A percentile compares a stretch with the other conserved stretches of the same genome.
Conservation (phyloP, 2,329 filamentous ascomycete genomes). For the Diaporthe destruens region DNA sequence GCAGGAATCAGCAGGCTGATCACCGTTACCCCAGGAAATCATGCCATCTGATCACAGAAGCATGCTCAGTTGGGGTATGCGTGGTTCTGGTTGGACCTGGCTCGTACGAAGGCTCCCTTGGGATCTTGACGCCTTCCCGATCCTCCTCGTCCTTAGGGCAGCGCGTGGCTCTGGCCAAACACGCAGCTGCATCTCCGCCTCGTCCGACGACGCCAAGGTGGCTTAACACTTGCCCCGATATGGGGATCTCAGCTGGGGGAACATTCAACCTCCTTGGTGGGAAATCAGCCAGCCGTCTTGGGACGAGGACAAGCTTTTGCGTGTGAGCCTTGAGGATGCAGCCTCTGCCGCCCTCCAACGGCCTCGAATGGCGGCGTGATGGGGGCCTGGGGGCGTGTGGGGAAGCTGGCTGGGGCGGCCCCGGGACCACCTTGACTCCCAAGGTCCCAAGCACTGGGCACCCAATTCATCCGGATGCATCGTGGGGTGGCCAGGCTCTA, state of each 20-base stretch:
- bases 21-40: conserved; percentile 8
- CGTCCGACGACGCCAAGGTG: conserved; percentile 21
- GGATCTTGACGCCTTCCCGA: background rate
- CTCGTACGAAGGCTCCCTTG: background rate
- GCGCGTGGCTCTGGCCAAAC: conserved; percentile 18
- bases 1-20: conserved; percentile 30
- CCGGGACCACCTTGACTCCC: conserved; percentile 8
- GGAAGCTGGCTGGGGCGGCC: conserved; percentile 20
- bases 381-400: conserved; percentile 7
- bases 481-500: conserved; percentile 19
- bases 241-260: conserved; percentile 15
- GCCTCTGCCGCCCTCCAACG: conserved; percentile 13
- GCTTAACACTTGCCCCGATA: conserved; percentile 22
- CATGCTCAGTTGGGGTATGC: conserved; percentile 14
- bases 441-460: conserved; percentile 19
- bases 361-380: conserved; percentile 17
- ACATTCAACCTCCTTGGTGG: conserved; percentile 29
- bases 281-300: conserved; percentile 31
- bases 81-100: conserved; percentile 22
- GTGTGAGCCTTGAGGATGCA: conserved; percentile 6
- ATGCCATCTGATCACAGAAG: conserved; percentile 33
- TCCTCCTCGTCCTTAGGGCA: conserved; percentile 12
- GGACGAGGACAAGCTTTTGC: conserved; percentile 24
- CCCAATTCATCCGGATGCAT: conserved; percentile 27
- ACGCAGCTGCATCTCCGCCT: background rate